A percentile compares a stretch with the other conserved stretches of the same genome.
These are phyloP conservation scores for Dactylella cylindrospora DNA, from an alignment of 2,329 filamentous ascomycete genomes.

Conservation along the genomic window DNA sequence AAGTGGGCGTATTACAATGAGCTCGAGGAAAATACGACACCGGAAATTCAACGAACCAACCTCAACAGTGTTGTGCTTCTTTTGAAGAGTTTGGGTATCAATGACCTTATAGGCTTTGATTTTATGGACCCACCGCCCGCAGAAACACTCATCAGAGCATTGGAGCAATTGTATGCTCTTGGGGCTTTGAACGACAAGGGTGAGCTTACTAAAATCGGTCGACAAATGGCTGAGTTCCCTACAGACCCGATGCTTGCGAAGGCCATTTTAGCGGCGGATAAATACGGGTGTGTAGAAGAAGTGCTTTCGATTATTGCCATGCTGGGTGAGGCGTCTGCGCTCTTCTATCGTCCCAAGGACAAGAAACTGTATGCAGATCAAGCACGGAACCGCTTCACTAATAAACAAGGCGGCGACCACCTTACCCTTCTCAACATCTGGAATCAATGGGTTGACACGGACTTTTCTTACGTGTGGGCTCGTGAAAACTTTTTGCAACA, in stretches of 20 bases:
- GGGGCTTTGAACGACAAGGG: slow-evolving; percentile 86
- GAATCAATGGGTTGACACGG: slow-evolving; percentile 91
- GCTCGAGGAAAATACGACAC: slow-evolving; percentile 85
- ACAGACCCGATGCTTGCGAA: slow-evolving; percentile 90
- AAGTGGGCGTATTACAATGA: slow-evolving; percentile 94
- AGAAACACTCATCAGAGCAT: slow-evolving; percentile 80
- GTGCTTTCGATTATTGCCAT: slow-evolving; percentile 91
- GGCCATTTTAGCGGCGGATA: slow-evolving; percentile 81
- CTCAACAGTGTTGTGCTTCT: slow-evolving; percentile 80
- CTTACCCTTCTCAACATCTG: slow-evolving; percentile 86
- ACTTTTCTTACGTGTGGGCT: slow-evolving; percentile 84
- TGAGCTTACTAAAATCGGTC: slow-evolving; percentile 83
- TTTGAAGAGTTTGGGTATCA: slow-evolving; percentile 86
- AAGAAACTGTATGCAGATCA: slow-evolving; percentile 96
- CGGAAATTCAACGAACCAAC: slow-evolving; percentile 89
- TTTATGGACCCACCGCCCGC: slow-evolving; percentile 93
- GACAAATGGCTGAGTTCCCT: slow-evolving; percentile 94
- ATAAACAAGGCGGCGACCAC: slow-evolving; percentile 89
- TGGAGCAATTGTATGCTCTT: slow-evolving; percentile 89
- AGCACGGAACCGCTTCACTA: slow-evolving; percentile 81
- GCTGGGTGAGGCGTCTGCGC: slow-evolving; percentile 80
- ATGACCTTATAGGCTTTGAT: slow-evolving; percentile 89
- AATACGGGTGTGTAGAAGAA: slow-evolving; percentile 90
- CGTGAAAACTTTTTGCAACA: slow-evolving; percentile 94
- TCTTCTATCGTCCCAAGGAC: slow-evolving; percentile 95